Conservation (phyloP, 768 basidiomycete species). For the Amanita jacksonii region DNA sequence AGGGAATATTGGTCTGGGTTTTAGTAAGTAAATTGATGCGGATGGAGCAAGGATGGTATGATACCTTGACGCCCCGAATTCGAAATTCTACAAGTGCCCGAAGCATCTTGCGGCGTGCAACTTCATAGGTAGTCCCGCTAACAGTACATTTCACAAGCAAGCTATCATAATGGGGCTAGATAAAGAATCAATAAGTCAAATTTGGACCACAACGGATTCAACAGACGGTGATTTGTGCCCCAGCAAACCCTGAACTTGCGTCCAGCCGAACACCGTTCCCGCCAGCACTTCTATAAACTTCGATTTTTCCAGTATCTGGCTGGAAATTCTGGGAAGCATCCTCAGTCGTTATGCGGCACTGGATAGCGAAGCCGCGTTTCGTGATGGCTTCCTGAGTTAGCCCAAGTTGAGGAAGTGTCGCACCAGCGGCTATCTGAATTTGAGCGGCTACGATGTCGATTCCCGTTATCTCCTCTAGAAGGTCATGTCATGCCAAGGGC, state of each 20-base stretch:
- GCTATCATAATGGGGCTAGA: constrained; percentile 94
- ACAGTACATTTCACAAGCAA: constrained; percentile 94
- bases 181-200: constrained; percentile 1
- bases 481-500: constrained; percentile 7
- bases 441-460: constrained; percentile 99
- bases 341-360: constrained; percentile 97
- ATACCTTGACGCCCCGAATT: constrained; percentile 94
- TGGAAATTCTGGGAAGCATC: constrained; percentile 90
- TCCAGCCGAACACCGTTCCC: constrained; percentile 98
- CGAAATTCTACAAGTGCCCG: constrained; percentile 99
- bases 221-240: constrained; percentile 91
- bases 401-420: constrained; percentile 89
- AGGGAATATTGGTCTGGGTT: constrained; percentile 91
- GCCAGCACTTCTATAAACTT: constrained; percentile 97
- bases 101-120: constrained; percentile 97
- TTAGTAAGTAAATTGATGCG: not conserved
- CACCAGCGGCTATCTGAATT: constrained; percentile 99
- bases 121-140: constrained; percentile 96
- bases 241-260: constrained; percentile 95
- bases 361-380: constrained; percentile 95
- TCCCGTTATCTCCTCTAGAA: constrained; percentile 94
- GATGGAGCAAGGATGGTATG: not conserved
- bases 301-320: constrained; percentile 98
- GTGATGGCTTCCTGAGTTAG: constrained; percentile 93
- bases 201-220: no score